Evolutionary conservation across 192 early-diverging fungal species (phyloP).

Genomic region (Podila verticillata): DNA sequence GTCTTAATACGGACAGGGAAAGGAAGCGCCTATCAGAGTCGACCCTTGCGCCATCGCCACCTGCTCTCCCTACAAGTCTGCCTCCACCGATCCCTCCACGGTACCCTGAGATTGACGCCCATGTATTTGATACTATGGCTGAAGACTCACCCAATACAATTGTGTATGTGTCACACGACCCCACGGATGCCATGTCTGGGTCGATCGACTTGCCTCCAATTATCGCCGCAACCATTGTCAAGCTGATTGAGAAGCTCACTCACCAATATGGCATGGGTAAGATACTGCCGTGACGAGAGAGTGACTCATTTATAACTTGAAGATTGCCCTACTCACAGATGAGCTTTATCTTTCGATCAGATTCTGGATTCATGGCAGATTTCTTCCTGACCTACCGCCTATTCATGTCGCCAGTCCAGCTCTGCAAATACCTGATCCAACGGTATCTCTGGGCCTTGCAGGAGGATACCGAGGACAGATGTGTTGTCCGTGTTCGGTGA

Average conservation of each 20-base stretch:
- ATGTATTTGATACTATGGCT: conserved; percentile 50
- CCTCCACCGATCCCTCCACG: conserved; percentile 34
- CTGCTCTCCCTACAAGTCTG: neutral
- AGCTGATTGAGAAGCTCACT: conserved; percentile 65
- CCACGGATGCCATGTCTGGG: neutral
- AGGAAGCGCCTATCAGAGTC: neutral
- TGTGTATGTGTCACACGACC: conserved; percentile 40
- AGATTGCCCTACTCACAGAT: neutral
- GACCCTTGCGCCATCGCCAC: neutral
- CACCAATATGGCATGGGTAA: conserved; percentile 57
- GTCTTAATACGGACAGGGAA: neutral
- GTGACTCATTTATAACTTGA: no score
- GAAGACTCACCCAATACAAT: conserved; percentile 44
- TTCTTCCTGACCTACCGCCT: conserved; percentile 67
- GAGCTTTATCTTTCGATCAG: conserved; percentile 11
- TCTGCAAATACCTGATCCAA: conserved; percentile 63
- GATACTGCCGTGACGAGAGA: neutral
- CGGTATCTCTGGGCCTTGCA: conserved; percentile 64
- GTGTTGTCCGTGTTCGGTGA: conserved; percentile 60
- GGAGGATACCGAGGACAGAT: conserved; percentile 49
- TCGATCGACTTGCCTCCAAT: conserved; percentile 25
- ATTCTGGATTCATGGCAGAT: conserved; percentile 59
- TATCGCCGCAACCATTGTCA: conserved; percentile 60
- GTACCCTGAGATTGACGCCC: conserved; percentile 52
- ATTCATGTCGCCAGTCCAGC: conserved; percentile 60